A percentile compares a stretch with the other conserved stretches of the same genome.
Conservation (phyloP, 495 filamentous ascomycete genomes). For the Penicillium alfredii region DNA sequence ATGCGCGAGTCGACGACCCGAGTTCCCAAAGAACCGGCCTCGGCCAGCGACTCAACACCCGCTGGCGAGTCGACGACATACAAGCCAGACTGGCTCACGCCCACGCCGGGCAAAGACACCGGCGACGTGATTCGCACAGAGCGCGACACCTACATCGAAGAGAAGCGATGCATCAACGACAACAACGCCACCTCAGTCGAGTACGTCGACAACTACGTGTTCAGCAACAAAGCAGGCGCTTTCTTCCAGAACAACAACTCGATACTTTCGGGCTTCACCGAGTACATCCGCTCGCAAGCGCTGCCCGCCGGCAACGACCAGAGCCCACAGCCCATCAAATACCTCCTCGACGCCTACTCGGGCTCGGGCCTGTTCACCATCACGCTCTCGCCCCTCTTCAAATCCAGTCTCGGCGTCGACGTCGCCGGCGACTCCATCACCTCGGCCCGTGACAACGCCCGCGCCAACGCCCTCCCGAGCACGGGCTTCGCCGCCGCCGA, state of each 20-base stretch:
- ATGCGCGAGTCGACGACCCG: constrained; percentile 80
- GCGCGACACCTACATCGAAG: constrained; percentile 52
- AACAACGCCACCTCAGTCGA: constrained; percentile 73
- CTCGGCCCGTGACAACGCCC: constrained; percentile 72
- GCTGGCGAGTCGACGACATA: constrained; percentile 8
- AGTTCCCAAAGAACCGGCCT: constrained; percentile 44
- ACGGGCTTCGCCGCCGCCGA: constrained; percentile 81
- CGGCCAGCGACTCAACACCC: no score
- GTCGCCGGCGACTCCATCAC: constrained; percentile 65
- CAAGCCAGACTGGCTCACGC: constrained; percentile 9
- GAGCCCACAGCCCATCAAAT: constrained; percentile 52
- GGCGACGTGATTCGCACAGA: constrained; percentile 33
- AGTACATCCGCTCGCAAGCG: constrained; percentile 81
- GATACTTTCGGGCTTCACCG: constrained; percentile 84
- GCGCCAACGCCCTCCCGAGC: constrained; percentile 62
- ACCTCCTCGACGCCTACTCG: constrained; percentile 95
- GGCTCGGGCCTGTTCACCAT: constrained; percentile 96
- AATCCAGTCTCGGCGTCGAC: constrained; percentile 62
- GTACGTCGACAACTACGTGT: constrained; percentile 78
- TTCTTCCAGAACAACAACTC: constrained; percentile 99
- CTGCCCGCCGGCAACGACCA: constrained; percentile 37
- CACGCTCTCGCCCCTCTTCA: constrained; percentile 79
- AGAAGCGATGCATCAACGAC: constrained; percentile 83
- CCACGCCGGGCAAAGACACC: constrained; percentile 22
- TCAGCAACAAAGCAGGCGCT: constrained; percentile 81